Conservation (phyloP, 2,329 filamentous ascomycete genomes). For the Pseudopithomyces maydicus region DNA sequence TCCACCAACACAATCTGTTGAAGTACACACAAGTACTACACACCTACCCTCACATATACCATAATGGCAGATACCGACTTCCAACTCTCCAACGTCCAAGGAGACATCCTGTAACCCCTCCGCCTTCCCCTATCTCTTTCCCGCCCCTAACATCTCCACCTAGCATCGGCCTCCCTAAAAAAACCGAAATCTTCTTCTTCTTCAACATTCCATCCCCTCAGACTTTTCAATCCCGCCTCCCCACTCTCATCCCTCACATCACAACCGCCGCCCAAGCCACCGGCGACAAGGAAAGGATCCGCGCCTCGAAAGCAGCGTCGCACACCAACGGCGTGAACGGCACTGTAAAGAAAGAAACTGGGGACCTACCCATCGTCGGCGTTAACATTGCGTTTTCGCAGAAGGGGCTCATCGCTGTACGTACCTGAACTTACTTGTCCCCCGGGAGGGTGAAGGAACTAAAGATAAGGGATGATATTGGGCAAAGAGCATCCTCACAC, state of each 20-base stretch:
- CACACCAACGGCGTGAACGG: neutral
- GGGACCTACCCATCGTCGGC: conserved; percentile 3
- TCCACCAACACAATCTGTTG: neutral
- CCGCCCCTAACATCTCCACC: neutral
- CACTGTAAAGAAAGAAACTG: neutral
- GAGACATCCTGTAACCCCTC: neutral
- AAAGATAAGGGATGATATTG: too few species aligned
- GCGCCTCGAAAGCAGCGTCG: neutral
- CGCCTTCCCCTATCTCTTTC: too few species aligned
- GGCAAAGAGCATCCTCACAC: neutral
- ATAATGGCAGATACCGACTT: neutral
- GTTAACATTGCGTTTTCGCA: conserved; percentile 19
- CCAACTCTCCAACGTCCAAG: neutral
- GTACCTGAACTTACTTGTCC: too few species aligned
- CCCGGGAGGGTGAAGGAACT: too few species aligned
- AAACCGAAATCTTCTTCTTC: conserved; percentile 9
- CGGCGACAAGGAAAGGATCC: neutral
- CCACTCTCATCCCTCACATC: conserved; percentile 9
- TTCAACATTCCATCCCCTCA: neutral
- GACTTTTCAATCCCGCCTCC: conserved; percentile 7
- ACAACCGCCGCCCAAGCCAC: conserved; percentile 11
- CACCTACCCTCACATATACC: too few species aligned
- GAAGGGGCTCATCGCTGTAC: conserved; percentile 10
- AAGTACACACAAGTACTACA: neutral
- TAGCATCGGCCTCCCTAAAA: conserved; percentile 8